Conservation (phyloP, 2,329 filamentous ascomycete genomes). For the Botryotinia narcissicola region DNA sequence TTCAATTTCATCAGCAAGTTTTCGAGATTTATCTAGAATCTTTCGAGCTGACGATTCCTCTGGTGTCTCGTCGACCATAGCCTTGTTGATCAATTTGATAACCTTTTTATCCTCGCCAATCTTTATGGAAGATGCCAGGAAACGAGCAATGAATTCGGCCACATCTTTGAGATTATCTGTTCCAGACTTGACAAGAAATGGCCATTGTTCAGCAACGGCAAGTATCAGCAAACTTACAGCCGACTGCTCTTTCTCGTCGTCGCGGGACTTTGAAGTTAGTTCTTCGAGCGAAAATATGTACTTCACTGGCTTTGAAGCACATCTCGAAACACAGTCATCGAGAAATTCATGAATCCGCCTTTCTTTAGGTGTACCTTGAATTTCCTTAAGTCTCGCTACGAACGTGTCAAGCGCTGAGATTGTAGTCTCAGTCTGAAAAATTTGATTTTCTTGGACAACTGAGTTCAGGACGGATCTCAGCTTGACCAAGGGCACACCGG, state of each 20-base stretch:
- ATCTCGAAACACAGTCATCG: slow-evolving; percentile 78
- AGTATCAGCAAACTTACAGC: slow-evolving; percentile 64
- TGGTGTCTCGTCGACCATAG: slow-evolving; percentile 42
- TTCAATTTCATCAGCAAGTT: slow-evolving; percentile 32
- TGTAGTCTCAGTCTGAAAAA: slow-evolving; percentile 53
- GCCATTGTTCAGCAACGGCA: slow-evolving; percentile 73
- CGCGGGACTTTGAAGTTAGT: slow-evolving; percentile 42
- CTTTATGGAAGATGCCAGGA: slow-evolving; percentile 54
- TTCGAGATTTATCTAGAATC: slow-evolving; percentile 30
- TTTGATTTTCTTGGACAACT: slow-evolving; percentile 62
- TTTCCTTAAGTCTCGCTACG: slow-evolving; percentile 40
- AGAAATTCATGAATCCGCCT: slow-evolving; percentile 64
- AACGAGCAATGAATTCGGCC: slow-evolving; percentile 56
- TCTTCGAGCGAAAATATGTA: slow-evolving; percentile 71
- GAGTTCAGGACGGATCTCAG: slow-evolving; percentile 56
- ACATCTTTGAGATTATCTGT: slow-evolving; percentile 48
- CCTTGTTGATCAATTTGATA: slow-evolving; percentile 46
- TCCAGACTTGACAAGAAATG: slow-evolving; percentile 59
- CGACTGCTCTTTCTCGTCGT: slow-evolving; percentile 35
- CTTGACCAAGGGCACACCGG: slow-evolving; percentile 49
- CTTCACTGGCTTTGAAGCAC: slow-evolving; percentile 74
- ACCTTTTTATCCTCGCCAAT: slow-evolving; percentile 50
- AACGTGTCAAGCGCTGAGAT: slow-evolving; percentile 49
- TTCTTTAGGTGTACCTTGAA: slow-evolving; percentile 39
- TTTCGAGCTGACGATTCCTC: slow-evolving; percentile 40